Conservation (phyloP, 2,329 filamentous ascomycete species). For the Phaeosphaeriaceae sp. region DNA sequence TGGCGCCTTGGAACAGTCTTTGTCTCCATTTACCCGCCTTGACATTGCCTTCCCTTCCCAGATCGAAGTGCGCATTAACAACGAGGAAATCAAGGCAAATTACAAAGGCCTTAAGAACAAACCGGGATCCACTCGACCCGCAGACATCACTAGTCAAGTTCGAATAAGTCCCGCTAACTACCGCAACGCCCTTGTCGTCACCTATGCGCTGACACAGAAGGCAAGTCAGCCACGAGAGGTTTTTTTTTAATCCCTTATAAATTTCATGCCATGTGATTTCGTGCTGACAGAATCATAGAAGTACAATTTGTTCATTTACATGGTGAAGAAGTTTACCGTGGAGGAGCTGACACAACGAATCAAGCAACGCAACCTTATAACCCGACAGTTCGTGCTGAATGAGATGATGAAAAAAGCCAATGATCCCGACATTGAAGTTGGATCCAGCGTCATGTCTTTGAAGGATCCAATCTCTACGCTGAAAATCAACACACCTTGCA, state of each 20-base stretch:
- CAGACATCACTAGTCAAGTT: constrained; percentile 82
- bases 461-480: constrained; percentile 92
- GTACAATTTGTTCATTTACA: constrained; percentile 67
- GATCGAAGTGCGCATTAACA: constrained; percentile 89
- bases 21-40: constrained; percentile 41
- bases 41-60: constrained; percentile 92
- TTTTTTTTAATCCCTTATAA: constrained; percentile 22
- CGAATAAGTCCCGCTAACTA: constrained; percentile 72
- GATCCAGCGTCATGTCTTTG: constrained; percentile 84
- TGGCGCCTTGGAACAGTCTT: constrained; percentile 68
- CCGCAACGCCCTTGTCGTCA: constrained; percentile 79
- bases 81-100: constrained; percentile 88
- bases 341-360: constrained; percentile 74
- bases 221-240: constrained; percentile 56
- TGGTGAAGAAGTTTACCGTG: constrained; percentile 77
- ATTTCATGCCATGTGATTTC: neutral
- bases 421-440: constrained; percentile 88
- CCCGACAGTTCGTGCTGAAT: constrained; percentile 78
- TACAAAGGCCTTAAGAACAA: constrained; percentile 94
- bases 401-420: constrained; percentile 83
- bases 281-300: constrained; percentile 41
- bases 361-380: constrained; percentile 71
- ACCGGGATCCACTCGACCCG: constrained; percentile 90
- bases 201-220: constrained; percentile 91
- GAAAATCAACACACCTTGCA: constrained; percentile 78